These are phyloP conservation scores for Polyporus arcularius DNA, from an alignment of 768 basidiomycete genomes.

Conservation along the genomic window DNA sequence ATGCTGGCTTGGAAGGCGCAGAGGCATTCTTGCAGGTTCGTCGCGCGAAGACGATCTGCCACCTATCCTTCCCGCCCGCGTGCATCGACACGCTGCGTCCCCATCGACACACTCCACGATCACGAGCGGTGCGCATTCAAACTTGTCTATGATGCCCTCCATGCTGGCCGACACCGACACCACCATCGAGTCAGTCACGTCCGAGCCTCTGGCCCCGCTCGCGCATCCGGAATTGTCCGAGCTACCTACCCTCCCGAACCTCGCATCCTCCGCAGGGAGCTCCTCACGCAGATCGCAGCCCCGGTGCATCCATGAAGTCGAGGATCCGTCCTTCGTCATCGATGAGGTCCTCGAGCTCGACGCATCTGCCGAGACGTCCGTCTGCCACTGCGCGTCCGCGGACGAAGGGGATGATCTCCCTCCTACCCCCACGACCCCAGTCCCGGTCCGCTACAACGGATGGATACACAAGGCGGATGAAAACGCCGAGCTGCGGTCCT, in stretches of 20 bases:
- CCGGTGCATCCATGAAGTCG: conserved; percentile 59
- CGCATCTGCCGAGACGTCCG: conserved; percentile 12
- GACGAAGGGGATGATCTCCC: conserved; percentile 9
- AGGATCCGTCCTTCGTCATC: conserved; percentile 34
- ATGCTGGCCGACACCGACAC: conserved; percentile 37
- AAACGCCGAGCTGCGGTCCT: conserved; percentile 51
- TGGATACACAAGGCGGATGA: conserved; percentile 58
- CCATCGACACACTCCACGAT: conserved; percentile 36
- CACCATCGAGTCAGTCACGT: conserved; percentile 28
- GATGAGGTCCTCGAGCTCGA: neutral
- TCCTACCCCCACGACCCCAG: conserved; percentile 13
- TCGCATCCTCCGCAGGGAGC: conserved; percentile 16
- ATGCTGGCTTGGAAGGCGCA: conserved; percentile 63
- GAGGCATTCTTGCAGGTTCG: conserved; percentile 34
- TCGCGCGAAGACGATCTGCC: conserved; percentile 3
- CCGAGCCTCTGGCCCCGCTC: conserved; percentile 21
- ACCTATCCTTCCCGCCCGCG: conserved; percentile 3
- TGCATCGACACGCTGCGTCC: conserved; percentile 16
- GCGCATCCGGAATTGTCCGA: conserved; percentile 9
- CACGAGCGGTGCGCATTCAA: conserved; percentile 35
- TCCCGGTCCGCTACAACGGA: conserved; percentile 49
- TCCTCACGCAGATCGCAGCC: conserved; percentile 25
- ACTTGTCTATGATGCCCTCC: conserved; percentile 31
- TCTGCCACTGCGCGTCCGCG: conserved; percentile 24
- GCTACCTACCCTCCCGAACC: conserved; percentile 3